These are phyloP conservation scores for Neoboletus magnificus DNA, from an alignment of 768 basidiomycete species.

Conservation along the genomic window DNA sequence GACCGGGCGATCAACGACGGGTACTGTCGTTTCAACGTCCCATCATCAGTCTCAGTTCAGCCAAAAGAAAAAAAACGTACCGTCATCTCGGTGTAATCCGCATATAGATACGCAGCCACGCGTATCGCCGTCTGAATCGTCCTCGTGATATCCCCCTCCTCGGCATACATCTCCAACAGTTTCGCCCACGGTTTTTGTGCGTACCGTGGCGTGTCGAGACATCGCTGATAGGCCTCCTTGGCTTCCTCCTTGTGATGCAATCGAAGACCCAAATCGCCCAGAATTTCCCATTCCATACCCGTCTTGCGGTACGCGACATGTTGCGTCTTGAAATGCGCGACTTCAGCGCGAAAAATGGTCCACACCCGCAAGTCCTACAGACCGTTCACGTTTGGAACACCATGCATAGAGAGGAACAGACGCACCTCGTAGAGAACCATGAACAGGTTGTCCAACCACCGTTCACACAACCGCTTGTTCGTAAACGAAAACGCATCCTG, in stretches of 20 bases:
- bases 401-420: background rate
- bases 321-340: slow-evolving; percentile 98
- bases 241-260: slow-evolving; percentile 97
- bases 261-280: slow-evolving; percentile 91
- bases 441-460: slow-evolving; percentile 97
- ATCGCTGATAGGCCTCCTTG: slow-evolving; percentile 95
- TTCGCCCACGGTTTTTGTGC: slow-evolving; percentile 91
- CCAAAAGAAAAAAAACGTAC: slow-evolving; percentile 46
- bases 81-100: slow-evolving; percentile 86
- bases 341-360: slow-evolving; percentile 98
- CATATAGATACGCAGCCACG: slow-evolving; percentile 88
- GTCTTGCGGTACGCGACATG: slow-evolving; percentile 98
- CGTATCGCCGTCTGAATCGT: slow-evolving; percentile 90
- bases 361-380: slow-evolving; percentile 87
- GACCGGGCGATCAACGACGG: slow-evolving; percentile 87
- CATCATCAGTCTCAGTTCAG: background rate
- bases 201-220: slow-evolving; percentile 83
- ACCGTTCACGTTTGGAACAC: background rate
- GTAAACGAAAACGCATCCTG: slow-evolving; percentile 85
- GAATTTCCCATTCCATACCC: slow-evolving; percentile 95
- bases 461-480: slow-evolving; percentile 94
- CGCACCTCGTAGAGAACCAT: slow-evolving; percentile 96
- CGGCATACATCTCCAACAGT: slow-evolving; percentile 94
- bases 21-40: slow-evolving; percentile 45
- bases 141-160: slow-evolving; percentile 90